A percentile compares a stretch with the other conserved stretches of the same genome.
Evolutionary conservation across 2,329 filamentous ascomycete species (phyloP).

Genomic region (Alternaria solani): DNA sequence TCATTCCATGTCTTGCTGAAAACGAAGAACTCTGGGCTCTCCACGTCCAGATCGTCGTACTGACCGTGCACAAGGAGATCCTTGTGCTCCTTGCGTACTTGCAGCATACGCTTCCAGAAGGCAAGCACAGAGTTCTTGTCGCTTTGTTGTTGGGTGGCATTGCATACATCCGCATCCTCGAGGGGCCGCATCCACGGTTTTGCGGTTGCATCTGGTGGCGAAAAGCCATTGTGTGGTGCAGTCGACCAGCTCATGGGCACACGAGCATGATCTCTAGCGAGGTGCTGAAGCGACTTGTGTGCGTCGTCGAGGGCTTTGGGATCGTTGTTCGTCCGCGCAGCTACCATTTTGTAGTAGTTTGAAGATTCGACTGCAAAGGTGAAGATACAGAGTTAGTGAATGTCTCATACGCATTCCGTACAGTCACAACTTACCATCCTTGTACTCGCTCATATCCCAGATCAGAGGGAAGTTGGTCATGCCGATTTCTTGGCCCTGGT

Average conservation of each 20-base stretch:
- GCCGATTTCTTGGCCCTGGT: conserved; percentile 61
- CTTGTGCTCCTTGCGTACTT: conserved; percentile 63
- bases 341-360: conserved; percentile 59
- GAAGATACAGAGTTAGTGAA: too few relatives aligned
- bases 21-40: conserved; percentile 66
- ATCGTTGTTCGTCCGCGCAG: conserved; percentile 36
- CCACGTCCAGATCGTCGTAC: conserved; percentile 62
- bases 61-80: conserved; percentile 69
- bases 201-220: conserved; percentile 54
- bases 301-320: conserved; percentile 55
- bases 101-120: conserved; percentile 68
- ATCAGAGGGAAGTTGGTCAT: conserved; percentile 58
- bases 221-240: conserved; percentile 66
- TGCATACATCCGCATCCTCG: conserved; percentile 63
- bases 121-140: conserved; percentile 60
- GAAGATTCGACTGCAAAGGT: conserved; percentile 55
- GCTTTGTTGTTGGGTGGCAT: conserved; percentile 63
- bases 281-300: conserved; percentile 63
- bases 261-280: conserved; percentile 72
- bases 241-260: conserved; percentile 73
- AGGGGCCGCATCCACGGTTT: conserved; percentile 69
- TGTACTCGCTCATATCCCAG: conserved; percentile 58
- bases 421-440: conserved; percentile 43
- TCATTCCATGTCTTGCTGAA: conserved; percentile 47
- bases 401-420: too few relatives aligned